These are phyloP conservation scores for Akanthomyces lecanii DNA, from an alignment of 2,329 filamentous ascomycete species.

Conservation along the genomic window DNA sequence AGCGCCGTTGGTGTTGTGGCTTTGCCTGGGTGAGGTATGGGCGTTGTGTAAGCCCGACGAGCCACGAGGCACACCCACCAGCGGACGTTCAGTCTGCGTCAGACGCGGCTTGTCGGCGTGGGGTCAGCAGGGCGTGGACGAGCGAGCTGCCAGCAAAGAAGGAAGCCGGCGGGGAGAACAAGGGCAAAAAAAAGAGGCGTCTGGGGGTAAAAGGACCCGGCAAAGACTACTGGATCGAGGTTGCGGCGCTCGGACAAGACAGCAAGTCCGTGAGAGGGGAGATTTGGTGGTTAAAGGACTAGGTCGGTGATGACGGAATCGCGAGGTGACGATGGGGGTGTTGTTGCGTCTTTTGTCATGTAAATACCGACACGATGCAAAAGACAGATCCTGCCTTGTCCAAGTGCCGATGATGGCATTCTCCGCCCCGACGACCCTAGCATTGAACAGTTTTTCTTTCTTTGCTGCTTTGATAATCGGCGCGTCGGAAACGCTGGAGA, in stretches of 20 bases:
- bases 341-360: neutral
- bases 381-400: neutral
- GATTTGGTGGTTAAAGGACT: neutral
- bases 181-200: neutral
- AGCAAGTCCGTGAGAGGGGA: neutral
- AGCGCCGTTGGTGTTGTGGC: neutral
- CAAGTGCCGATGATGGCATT: neutral
- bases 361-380: neutral
- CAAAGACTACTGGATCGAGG: neutral
- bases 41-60: slow-evolving; percentile 3
- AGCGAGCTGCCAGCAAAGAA: neutral
- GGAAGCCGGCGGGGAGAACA: neutral
- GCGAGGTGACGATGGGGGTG: neutral
- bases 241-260: neutral
- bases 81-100: neutral
- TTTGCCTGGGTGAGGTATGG: neutral
- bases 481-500: neutral
- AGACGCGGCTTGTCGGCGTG: slow-evolving; percentile 15
- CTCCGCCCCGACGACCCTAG: slow-evolving; percentile 5
- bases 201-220: neutral
- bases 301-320: neutral
- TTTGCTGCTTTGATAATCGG: slow-evolving; percentile 1
- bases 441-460: neutral
- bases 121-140: slow-evolving; percentile 9
- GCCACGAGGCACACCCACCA: neutral